phyloP scores from a whole-genome alignment of 257 asterid genomes.

The Solanum appendiculatum region DNA sequence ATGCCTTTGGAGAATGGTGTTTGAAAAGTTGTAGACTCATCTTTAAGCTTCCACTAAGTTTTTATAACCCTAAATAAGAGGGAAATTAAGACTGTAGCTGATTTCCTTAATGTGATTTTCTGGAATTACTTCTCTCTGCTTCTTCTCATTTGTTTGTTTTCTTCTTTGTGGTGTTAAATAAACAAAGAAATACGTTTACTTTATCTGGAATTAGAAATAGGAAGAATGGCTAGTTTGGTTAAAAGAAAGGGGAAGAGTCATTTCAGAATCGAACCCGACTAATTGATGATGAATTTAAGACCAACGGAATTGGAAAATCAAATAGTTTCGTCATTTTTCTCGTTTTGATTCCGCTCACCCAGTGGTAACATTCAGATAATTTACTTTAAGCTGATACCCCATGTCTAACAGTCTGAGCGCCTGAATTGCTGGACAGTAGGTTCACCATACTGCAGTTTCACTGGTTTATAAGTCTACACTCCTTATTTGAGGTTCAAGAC shows the following conservation, averaged over 20 bases:
- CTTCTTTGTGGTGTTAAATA: background rate
- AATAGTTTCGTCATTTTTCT: background rate
- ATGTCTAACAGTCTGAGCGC: background rate
- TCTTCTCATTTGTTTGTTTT: background rate
- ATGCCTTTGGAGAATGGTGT: background rate
- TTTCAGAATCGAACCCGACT: background rate
- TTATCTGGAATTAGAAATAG: background rate
- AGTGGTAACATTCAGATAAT: background rate
- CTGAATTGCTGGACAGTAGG: background rate
- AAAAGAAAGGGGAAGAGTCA: background rate
- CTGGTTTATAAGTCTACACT: background rate
- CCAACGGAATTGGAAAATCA: background rate
- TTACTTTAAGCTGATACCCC: background rate
- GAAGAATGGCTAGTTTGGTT: background rate
- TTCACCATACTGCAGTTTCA: background rate
- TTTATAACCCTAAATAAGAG: background rate
- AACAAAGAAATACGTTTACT: background rate
- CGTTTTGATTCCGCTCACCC: background rate
- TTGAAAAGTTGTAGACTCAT: background rate
- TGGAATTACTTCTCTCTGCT: background rate
- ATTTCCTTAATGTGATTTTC: background rate
- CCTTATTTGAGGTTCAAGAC: background rate
- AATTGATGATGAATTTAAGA: background rate
- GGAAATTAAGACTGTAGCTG: background rate
- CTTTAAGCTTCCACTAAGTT: background rate